A percentile compares a stretch with the other conserved stretches of the same genome.
These are phyloP conservation scores for Iodosphaeria phyllophila DNA, from an alignment of 2,329 filamentous ascomycete genomes.

Conservation along the genomic window DNA sequence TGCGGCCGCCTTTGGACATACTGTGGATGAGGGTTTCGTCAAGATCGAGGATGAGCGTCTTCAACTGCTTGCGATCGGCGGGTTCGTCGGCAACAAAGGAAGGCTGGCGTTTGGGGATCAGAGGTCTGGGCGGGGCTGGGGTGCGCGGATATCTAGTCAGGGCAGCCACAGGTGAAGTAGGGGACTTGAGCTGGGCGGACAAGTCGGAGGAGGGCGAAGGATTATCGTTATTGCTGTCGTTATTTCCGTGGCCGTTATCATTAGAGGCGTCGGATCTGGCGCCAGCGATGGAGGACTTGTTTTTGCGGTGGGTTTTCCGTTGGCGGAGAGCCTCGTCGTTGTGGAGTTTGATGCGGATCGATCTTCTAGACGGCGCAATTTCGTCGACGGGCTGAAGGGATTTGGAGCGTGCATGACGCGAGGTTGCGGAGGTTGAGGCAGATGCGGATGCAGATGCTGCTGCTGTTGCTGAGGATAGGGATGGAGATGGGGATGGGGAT, in stretches of 20 bases:
- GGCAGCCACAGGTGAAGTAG: slow-evolving; percentile 61
- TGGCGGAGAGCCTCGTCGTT: slow-evolving; percentile 55
- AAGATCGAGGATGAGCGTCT: slow-evolving; percentile 87
- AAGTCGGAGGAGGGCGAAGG: slow-evolving; percentile 28
- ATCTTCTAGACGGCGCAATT: slow-evolving; percentile 49
- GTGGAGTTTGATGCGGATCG: slow-evolving; percentile 79
- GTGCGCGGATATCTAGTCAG: slow-evolving; percentile 82
- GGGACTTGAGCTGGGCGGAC: slow-evolving; percentile 78
- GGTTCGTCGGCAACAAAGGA: slow-evolving; percentile 57
- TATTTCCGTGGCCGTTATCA: no score
- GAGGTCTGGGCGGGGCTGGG: slow-evolving; percentile 70
- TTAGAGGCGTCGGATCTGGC: no score
- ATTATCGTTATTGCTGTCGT: slow-evolving; percentile 19
- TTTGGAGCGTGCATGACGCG: slow-evolving; percentile 43
- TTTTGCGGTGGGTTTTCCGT: slow-evolving; percentile 51
- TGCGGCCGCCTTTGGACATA: slow-evolving; percentile 87
- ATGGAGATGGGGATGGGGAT: no score
- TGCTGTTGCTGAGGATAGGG: no score
- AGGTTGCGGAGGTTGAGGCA: slow-evolving; percentile 22
- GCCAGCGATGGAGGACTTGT: slow-evolving; percentile 28
- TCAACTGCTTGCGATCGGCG: slow-evolving; percentile 44
- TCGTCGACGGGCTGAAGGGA: slow-evolving; percentile 43
- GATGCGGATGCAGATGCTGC: slow-evolving; percentile 62
- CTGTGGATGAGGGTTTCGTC: slow-evolving; percentile 97
- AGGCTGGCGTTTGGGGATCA: slow-evolving; percentile 76